Base-by-base conservation (phyloP, 2,329 filamentous ascomycete genomes). In the Leptographium procerum region DNA sequence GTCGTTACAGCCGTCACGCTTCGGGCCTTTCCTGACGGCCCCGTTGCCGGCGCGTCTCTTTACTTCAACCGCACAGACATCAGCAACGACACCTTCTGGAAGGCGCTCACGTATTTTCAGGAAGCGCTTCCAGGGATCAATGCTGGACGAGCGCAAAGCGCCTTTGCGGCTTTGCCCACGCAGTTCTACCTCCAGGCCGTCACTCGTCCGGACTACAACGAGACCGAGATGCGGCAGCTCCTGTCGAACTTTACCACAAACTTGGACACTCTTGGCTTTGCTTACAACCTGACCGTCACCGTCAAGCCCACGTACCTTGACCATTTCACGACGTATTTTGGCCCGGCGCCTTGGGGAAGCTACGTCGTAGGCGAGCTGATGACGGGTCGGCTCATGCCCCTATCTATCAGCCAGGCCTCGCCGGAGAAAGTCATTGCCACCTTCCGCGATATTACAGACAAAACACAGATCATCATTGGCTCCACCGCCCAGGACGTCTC, bases 1-100 rank as follows among this genome's bases (percentile, higher is more conserved):
- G 70, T 83, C 8, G 75, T 82, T 8, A 67, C 80, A 7, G 66
- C 69, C 9, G 74, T 60, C 71, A 77, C 36, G 61, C 81, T 55
- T 52, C 55, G 53, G 40, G 34, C 56, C 13, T 51, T 56, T n/a
- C 51, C 54, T 0, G 79, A 80, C 52, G 53, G 69, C 63, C 66
- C 68, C 68, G 1, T 70, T 69, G 0, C 69, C 75, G 0, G 56
- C 16, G 80, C 76, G n/a, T n/a, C n/a, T n/a, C n/a, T n/a, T n/a
- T n/a, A n/a, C n/a, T n/a, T n/a, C n/a, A n/a, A n/a, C n/a, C n/a
- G n/a, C n/a, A n/a, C n/a, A n/a, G n/a, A n/a, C n/a, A n/a, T n/a
- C n/a, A n/a, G n/a, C 8, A 69, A 75, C 7, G 67, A 68, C 11
- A 69, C 71, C 14, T 83, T 78, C 66, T n/a, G n/a, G n/a, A n/a